Base-by-base conservation (phyloP, 352 stramenopile genomes). In the Globisporangium radiosum region DNA sequence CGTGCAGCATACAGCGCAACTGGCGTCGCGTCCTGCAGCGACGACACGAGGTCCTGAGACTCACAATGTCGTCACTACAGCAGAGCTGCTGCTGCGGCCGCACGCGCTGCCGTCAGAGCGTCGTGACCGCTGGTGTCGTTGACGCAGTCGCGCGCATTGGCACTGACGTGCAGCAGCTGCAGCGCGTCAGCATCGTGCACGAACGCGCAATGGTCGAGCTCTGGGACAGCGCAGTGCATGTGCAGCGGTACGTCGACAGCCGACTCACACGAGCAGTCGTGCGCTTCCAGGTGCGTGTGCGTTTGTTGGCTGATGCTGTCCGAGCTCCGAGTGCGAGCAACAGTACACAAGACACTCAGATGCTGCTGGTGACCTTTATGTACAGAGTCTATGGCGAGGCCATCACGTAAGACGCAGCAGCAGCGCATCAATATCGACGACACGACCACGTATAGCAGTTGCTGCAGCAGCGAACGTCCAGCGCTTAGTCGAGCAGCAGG, bases 181-280 rank as follows among this genome's bases (percentile, higher is more conserved):
- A 85, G 47, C 75, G 71, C 4, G 67, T 81, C 36, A 76, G 70
- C 39, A 71, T 77, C 0, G 68, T 80, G 0, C 75, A 87, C 55
- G 71, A 80, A 14, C 58, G 72, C n/a, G 67, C 64, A 17, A 73
- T 76, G 42, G 43, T 57, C 0, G 57, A 53, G 13, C 57, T 76
- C 11, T 76, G 65, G 68, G 57, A 59, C 7, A 63, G 69, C 15
- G 42, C 63, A 2, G 44, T 56, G 2, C 43, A 55, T 1, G 57
- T 63, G 15, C 62, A 49, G 17, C 56, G 63, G 6, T 68, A 69
- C 9, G 19, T 72, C 6, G 57, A 63, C 38, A 17, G 42, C 37
- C 17, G 25, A 11, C 19, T 64, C 48, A 25, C 39, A 4, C 45
- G 59, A 10, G 54, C 56, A 10, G 45, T 71, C 3, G n/a, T 69